Conservation (phyloP, 2,329 filamentous ascomycete genomes). For the Parastagonospora avenae region DNA sequence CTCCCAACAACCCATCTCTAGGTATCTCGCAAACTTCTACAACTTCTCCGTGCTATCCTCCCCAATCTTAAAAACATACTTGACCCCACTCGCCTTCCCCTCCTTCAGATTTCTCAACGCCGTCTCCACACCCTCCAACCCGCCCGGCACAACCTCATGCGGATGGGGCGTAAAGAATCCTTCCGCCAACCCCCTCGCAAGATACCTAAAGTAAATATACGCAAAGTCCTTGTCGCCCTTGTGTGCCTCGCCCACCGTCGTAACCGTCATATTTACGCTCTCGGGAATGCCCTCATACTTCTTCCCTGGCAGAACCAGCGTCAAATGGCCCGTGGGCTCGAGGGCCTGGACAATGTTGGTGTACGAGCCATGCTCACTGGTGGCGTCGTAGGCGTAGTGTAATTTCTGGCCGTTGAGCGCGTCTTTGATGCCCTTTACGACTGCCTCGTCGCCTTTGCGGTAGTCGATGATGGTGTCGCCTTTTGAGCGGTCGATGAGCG, state of each 20-base stretch:
- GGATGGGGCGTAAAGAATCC: constrained; percentile 59
- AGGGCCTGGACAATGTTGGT: constrained; percentile 48
- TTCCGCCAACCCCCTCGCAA: constrained; percentile 54
- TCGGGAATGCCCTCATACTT: constrained; percentile 51
- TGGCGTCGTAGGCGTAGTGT: constrained; percentile 62
- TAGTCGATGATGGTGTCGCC: constrained; percentile 58
- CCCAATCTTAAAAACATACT: constrained; percentile 65
- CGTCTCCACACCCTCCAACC: constrained; percentile 59
- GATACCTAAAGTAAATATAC: constrained; percentile 51
- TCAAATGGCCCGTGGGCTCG: constrained; percentile 40
- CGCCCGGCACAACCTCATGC: constrained; percentile 59
- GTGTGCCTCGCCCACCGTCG: constrained; percentile 44
- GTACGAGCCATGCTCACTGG: constrained; percentile 57
- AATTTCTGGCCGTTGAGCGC: constrained; percentile 53
- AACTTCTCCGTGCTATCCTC: constrained; percentile 39
- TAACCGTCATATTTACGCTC: constrained; percentile 45
- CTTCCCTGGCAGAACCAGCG: constrained; percentile 50
- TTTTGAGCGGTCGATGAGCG: constrained; percentile 45
- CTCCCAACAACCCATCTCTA: not conserved
- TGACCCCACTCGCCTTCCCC: constrained; percentile 66
- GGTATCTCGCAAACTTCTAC: constrained; percentile 4
- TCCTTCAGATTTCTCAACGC: constrained; percentile 62
- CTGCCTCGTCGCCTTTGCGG: constrained; percentile 57
- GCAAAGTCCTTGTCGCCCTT: constrained; percentile 49
- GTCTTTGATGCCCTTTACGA: constrained; percentile 49